Conservation (phyloP, 257 asterid genomes). For the Asclepias syriaca region DNA sequence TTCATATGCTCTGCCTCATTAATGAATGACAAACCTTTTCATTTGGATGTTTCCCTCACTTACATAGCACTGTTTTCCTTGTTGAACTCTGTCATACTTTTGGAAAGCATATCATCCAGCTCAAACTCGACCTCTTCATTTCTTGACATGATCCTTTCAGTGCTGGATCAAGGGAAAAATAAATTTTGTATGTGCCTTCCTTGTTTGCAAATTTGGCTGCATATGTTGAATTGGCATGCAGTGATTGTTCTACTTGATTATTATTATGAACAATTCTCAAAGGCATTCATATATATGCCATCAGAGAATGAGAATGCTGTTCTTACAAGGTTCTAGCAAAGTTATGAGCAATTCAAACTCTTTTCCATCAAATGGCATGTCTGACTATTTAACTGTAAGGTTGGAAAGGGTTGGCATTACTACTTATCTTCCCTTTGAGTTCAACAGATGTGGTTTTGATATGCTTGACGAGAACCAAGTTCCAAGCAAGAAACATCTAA, state of each 20-base stretch:
- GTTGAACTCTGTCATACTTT: slow-evolving; percentile 65
- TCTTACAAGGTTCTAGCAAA: slow-evolving; percentile 12
- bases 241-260: slow-evolving; percentile 40
- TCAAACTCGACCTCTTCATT: slow-evolving; percentile 45
- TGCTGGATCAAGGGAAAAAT: slow-evolving; percentile 43
- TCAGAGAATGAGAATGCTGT: slow-evolving; percentile 27
- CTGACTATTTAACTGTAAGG: slow-evolving; percentile 34
- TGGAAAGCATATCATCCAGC: slow-evolving; percentile 39
- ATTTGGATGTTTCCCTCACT: slow-evolving; percentile 52
- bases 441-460: slow-evolving; percentile 28
- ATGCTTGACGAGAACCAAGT: slow-evolving; percentile 28
- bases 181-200: slow-evolving; percentile 48
- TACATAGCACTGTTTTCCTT: slow-evolving; percentile 61
- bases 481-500: slow-evolving; percentile 25
- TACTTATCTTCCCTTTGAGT: slow-evolving; percentile 58
- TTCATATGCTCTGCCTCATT: slow-evolving; percentile 56
- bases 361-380: slow-evolving; percentile 20
- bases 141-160: slow-evolving; percentile 41
- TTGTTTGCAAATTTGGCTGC: slow-evolving; percentile 64
- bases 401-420: slow-evolving; percentile 51
- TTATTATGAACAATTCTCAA: slow-evolving; percentile 31
- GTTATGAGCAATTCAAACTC: slow-evolving; percentile 22
- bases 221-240: slow-evolving; percentile 69
- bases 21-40: slow-evolving; percentile 33
- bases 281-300: slow-evolving; percentile 21